Evolutionary conservation across 2,329 filamentous ascomycete genomes (phyloP), one percentile per base, ranked within the genome.

Genomic region (Endothia cerciana): DNA sequence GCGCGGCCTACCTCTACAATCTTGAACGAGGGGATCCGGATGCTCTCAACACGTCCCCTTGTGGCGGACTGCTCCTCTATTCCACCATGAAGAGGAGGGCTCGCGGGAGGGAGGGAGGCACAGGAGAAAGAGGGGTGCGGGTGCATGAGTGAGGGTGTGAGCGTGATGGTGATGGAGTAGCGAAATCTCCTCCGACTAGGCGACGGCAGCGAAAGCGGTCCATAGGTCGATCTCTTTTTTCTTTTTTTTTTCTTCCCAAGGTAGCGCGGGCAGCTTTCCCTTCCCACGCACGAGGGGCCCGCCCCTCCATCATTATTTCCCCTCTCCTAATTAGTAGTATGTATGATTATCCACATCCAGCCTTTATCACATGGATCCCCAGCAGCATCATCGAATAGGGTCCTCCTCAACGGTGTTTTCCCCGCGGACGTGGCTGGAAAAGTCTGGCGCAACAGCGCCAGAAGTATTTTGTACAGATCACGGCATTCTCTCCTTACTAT

Each of bases 121-220:
- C 10, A 41, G 25, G n/a, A 58, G 38, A 56, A 41, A 28, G 38
- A 25, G 13, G 55, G 47, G 47, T 30, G 8, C 11, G 4, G 17
- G 11, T 28, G 13, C 28, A 51, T 22, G 25, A 15, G 22, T 28
- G 47, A 51, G 47, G 22, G 10, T 5, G 15, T 51, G 22, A 10
- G 47, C 28, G 47, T 51, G 47, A 51, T 22, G 47, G 28, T 22
- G 47, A 51, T 51, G 47, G 5, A 51, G 47, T 8, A 51, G 25
- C 10, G 13, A 49, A 22, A 38, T n/a, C 22, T 25, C n/a, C 55
- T 58, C 55, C 55, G 55, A 58, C 55, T 58, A 33, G 55, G 55
- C 55, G 55, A 28, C 38, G 55, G n/a, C 55, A 5, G 36, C 22
- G 55, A n/a, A n/a, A n/a, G n/a, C n/a, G n/a, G n/a, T n/a, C n/a